Evolutionary conservation across 148 eudicot genomes (phyloP).

Genomic region (Suaeda aralocaspica): DNA sequence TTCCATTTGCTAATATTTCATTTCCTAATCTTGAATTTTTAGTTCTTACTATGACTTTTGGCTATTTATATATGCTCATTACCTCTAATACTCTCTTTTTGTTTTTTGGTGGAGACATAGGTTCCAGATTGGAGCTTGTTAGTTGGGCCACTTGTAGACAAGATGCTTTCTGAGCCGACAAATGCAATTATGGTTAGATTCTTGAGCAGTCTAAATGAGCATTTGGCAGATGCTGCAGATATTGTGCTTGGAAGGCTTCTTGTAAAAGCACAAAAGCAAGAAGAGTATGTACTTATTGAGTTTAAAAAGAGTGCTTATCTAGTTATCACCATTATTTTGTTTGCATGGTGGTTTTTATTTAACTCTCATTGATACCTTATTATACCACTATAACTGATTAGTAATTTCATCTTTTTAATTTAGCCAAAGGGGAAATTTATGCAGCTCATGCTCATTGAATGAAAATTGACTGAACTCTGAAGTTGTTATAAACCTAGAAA

Average conservation of each 20-base stretch:
- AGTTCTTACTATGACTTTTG: background rate
- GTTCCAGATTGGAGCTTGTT: slow-evolving; percentile 67
- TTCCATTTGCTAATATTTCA: background rate
- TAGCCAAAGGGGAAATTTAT: too few species aligned
- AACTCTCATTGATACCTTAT: too few species aligned
- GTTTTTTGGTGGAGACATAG: slow-evolving; percentile 24
- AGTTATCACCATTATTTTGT: too few species aligned
- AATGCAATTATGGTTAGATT: slow-evolving; percentile 65
- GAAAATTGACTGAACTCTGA: background rate
- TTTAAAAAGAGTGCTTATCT: background rate
- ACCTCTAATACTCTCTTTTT: background rate
- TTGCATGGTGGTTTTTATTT: too few species aligned
- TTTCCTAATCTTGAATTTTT: background rate
- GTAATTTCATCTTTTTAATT: too few species aligned
- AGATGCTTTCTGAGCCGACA: slow-evolving; percentile 75
- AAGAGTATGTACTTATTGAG: slow-evolving; percentile 39
- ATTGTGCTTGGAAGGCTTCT: slow-evolving; percentile 50
- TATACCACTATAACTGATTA: too few species aligned
- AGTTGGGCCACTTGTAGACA: slow-evolving; percentile 59
- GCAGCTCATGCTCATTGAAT: background rate
- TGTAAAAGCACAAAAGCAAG: slow-evolving; percentile 33
- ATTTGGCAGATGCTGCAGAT: slow-evolving; percentile 56
- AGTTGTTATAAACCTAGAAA: background rate
- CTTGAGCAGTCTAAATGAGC: slow-evolving; percentile 57
- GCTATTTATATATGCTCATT: background rate